phyloP scores from a whole-genome alignment of 2,329 filamentous ascomycete genomes.

The Fusarium tjaetaba region DNA sequence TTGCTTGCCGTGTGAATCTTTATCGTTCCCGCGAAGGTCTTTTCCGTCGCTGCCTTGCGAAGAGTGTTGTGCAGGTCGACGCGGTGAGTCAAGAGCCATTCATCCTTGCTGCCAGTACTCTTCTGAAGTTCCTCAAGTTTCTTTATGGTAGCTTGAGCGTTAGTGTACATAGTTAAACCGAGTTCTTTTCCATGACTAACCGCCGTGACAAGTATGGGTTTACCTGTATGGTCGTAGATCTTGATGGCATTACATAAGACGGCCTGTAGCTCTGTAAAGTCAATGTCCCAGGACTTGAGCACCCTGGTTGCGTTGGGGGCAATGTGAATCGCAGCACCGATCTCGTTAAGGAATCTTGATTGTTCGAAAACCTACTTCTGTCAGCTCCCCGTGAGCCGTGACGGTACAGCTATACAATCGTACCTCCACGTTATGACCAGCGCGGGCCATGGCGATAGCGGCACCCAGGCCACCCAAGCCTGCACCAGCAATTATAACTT shows the following conservation, averaged over 20 bases:
- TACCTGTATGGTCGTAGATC: neutral
- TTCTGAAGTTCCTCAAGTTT: neutral
- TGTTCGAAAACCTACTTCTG: neutral
- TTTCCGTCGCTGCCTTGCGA: neutral
- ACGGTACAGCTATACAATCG: fast-evolving
- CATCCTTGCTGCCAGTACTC: neutral
- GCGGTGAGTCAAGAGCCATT: neutral
- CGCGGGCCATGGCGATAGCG: conserved; percentile 10
- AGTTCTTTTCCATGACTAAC: neutral
- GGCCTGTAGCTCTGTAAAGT: conserved; percentile 1
- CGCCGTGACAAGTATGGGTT: neutral
- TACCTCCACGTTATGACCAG: conserved; percentile 3
- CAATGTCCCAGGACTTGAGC: neutral
- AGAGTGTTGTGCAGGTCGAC: conserved; percentile 4
- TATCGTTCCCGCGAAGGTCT: neutral
- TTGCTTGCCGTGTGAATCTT: neutral
- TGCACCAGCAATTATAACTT: conserved; percentile 2
- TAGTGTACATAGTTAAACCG: neutral
- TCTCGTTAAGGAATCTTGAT: conserved; percentile 9
- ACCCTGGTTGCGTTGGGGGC: conserved; percentile 7
- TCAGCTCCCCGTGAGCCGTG: neutral
- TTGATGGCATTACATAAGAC: conserved; percentile 11
- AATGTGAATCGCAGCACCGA: conserved; percentile 10
- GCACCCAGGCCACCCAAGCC: conserved; percentile 6
- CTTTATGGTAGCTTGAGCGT: neutral